Evolutionary conservation across 768 basidiomycete genomes (phyloP).

Genomic region (Kwoniella mangroviensis): DNA sequence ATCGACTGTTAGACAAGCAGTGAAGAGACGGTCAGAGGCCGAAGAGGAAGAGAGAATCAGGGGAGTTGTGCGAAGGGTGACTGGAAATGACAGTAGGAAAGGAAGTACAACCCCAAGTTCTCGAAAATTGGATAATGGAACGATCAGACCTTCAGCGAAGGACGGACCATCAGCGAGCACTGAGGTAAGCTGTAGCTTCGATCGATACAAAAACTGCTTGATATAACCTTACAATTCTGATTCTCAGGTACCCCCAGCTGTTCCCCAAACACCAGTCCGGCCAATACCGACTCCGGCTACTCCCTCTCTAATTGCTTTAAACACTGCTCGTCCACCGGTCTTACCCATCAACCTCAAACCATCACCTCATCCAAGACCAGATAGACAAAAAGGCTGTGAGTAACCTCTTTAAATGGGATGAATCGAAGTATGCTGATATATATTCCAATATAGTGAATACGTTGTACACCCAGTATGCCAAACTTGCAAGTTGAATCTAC

Average conservation of each 20-base stretch:
- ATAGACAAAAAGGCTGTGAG: slow-evolving; percentile 53
- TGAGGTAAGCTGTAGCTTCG: too few species aligned
- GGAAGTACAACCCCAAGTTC: background rate
- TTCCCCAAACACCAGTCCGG: background rate
- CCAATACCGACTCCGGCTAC: background rate
- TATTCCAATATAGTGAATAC: slow-evolving; percentile 34
- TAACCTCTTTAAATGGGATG: background rate
- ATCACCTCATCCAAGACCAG: slow-evolving; percentile 51
- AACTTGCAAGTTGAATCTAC: slow-evolving; percentile 35
- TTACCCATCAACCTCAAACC: slow-evolving; percentile 31
- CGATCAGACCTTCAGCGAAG: too few species aligned
- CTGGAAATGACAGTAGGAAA: background rate
- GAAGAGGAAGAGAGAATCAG: slow-evolving; percentile 14
- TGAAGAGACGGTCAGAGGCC: slow-evolving; percentile 10
- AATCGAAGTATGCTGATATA: background rate
- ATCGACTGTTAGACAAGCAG: slow-evolving; percentile 13
- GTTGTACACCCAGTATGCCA: slow-evolving; percentile 50
- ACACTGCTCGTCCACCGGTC: slow-evolving; percentile 24
- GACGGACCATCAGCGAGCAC: too few species aligned
- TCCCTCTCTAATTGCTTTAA: background rate
- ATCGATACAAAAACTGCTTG: too few species aligned
- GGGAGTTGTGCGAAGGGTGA: slow-evolving; percentile 9
- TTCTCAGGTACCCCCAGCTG: background rate
- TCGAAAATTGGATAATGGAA: background rate
- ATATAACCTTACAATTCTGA: too few species aligned